Evolutionary conservation across 441 rosid species (phyloP), one percentile per base, ranked within the genome.

Genomic region (Rhodomyrtus psidioides): DNA sequence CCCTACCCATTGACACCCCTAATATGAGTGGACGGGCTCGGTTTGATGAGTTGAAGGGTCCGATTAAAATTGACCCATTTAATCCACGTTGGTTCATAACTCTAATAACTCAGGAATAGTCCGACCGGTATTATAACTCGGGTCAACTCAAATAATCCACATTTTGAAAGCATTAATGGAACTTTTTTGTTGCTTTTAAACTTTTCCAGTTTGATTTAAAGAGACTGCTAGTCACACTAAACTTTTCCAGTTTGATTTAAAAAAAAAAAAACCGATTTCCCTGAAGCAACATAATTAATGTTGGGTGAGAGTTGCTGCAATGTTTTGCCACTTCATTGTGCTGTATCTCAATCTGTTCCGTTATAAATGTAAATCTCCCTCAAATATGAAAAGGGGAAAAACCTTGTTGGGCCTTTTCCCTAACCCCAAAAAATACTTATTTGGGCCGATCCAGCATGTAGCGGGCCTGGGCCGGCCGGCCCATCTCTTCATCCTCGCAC

Each of bases 41-140:
- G 44, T 9, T 30, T 34, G 15, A 3, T 10, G 16, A 21, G 79
- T 21, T 4, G 12, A 42, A 70, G 12, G 14, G 49, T 34, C 49
- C 9, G 12, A 65, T 65, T 3, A 6, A 65, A 0, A 10, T 65
- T 0, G 0, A 70, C 0, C 34, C 2, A 5, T 70, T 9, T 39
- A 21, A 70, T 70, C 5, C 15, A 21, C 6, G 55, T 26, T 21
- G n/a, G 34, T 70, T 39, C 49, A 5, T n/a, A 1, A 21, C 10
- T 12, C 1, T 10, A 6, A 19, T 39, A 3, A 34, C 21, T 70
- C 0, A 21, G 21, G 34, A 34, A 42, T 19, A 70, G 10, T 70
- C 6, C n/a, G 23, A 39, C 6, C 2, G 0, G 5, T 34, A 34
- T 26, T 26, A 9, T 34, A 23, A 70, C 4, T 65, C 9, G 4